Conservation (phyloP, 495 filamentous ascomycete species). For the Hypoxylon lienhwacheense region DNA sequence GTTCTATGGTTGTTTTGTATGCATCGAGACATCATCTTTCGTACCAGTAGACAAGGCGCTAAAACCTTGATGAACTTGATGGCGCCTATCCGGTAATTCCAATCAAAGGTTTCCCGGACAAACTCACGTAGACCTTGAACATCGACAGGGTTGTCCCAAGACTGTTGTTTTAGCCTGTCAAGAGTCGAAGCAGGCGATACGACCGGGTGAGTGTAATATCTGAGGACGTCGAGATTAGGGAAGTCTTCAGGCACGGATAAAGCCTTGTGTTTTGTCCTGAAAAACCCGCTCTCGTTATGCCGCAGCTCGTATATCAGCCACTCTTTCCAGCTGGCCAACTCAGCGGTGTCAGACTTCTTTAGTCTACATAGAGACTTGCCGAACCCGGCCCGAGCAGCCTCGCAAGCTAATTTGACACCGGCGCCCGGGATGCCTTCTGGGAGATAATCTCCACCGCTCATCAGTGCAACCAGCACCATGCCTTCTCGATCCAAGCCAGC, state of each 20-base stretch:
- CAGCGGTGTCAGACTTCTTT: conserved; percentile 52
- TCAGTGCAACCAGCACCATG: conserved; percentile 92
- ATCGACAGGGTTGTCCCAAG: conserved; percentile 70
- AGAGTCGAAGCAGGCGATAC: conserved; percentile 68
- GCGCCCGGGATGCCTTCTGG: conserved; percentile 87
- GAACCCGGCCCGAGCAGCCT: conserved; percentile 88
- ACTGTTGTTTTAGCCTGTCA: conserved; percentile 54
- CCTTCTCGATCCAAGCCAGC: conserved; percentile 74
- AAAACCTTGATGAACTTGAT: conserved; percentile 81
- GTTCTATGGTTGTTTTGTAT: conserved; percentile 20
- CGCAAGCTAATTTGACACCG: conserved; percentile 82
- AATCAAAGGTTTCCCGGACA: conserved; percentile 79
- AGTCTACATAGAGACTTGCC: conserved; percentile 72
- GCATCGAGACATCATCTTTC: conserved; percentile 57
- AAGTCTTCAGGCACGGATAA: conserved; percentile 79
- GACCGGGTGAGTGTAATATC: conserved; percentile 83
- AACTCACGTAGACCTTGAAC: conserved; percentile 69
- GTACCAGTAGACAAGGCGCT: conserved; percentile 73
- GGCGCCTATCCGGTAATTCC: conserved; percentile 75
- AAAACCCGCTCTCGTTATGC: conserved; percentile 83
- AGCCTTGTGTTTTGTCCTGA: conserved; percentile 70
- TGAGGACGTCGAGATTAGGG: conserved; percentile 73
- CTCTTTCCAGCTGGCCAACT: conserved; percentile 71
- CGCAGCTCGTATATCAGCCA: conserved; percentile 72
- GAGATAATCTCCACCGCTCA: conserved; percentile 95